A percentile compares a stretch with the other conserved stretches of the same genome.
These are phyloP conservation scores for Voacanga thouarsii DNA, from an alignment of 257 asterid species.

Conservation along the genomic window DNA sequence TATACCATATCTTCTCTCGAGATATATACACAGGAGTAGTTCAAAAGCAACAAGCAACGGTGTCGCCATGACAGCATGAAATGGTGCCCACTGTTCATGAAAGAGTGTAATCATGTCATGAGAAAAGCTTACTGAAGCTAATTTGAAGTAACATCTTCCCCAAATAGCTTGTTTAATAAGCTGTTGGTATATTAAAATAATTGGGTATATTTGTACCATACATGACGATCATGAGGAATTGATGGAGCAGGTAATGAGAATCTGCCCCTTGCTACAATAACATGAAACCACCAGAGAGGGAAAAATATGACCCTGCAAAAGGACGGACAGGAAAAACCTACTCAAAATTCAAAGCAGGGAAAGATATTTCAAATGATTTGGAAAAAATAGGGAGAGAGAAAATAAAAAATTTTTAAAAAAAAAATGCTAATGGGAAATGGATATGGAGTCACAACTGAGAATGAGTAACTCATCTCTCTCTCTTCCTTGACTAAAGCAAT, in stretches of 20 bases:
- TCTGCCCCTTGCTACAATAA: slow-evolving; percentile 91
- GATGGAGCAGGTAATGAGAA: slow-evolving; percentile 99
- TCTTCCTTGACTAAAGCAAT: background rate
- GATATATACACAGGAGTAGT: slow-evolving; percentile 84
- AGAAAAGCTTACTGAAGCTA: slow-evolving; percentile 10
- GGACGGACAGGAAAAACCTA: slow-evolving; percentile 2
- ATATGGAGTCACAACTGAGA: background rate
- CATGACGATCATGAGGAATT: slow-evolving; percentile 87
- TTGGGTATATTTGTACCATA: slow-evolving; percentile 35
- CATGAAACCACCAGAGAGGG: slow-evolving; percentile 95
- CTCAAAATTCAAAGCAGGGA: slow-evolving; percentile 2
- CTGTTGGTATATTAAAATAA: slow-evolving; percentile 4
- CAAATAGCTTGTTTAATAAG: background rate
- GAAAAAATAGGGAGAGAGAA: background rate
- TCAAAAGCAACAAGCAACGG: slow-evolving; percentile 95
- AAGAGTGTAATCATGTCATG: slow-evolving; percentile 26
- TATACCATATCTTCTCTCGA: slow-evolving; percentile 62
- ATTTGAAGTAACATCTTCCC: background rate
- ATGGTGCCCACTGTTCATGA: slow-evolving; percentile 87
- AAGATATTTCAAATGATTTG: background rate
- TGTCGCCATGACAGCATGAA: slow-evolving; percentile 77
- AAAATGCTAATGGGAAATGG: background rate
- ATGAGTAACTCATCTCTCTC: too few relatives aligned
- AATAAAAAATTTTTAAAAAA: background rate
- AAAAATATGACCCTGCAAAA: slow-evolving; percentile 67